Evolutionary conservation across 306 rosid species (phyloP).

Genomic region (Myrica gale): DNA sequence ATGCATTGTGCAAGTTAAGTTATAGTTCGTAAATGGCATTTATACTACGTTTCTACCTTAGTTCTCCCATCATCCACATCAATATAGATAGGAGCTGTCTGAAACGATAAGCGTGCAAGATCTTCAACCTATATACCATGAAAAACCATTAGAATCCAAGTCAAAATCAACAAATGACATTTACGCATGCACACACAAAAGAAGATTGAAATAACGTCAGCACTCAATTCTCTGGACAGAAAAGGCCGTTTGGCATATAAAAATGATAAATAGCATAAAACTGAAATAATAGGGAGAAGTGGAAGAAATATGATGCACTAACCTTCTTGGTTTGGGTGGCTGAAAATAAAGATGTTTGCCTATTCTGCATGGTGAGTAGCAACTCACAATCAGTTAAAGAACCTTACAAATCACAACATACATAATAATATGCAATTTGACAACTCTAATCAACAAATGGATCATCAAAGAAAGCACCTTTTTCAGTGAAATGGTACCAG

Average conservation of each 20-base stretch:
- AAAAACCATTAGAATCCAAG: not conserved
- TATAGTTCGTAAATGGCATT: not conserved
- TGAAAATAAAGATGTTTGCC: constrained; percentile 89
- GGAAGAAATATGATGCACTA: constrained; percentile 20
- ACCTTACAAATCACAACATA: not conserved
- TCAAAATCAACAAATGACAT: constrained; percentile 6
- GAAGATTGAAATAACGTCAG: not conserved
- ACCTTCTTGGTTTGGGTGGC: constrained; percentile 99
- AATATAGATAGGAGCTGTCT: constrained; percentile 60
- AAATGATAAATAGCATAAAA: constrained; percentile 2
- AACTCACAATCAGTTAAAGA: constrained; percentile 26
- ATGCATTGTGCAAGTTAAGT: not conserved
- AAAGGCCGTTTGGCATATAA: not conserved
- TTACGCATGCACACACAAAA: not conserved
- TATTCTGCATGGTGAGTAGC: constrained; percentile 53
- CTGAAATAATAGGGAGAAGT: not conserved
- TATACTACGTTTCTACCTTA: constrained; percentile 45
- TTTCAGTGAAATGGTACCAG: not conserved
- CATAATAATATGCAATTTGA: too few species aligned
- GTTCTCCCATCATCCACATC: constrained; percentile 83
- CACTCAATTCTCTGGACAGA: not conserved
- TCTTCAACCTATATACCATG: constrained; percentile 62
- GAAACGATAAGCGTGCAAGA: constrained; percentile 82
- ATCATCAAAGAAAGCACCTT: too few species aligned
- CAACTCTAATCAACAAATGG: too few species aligned